Conservation (phyloP, 176 grass and related monocot species). For the Triticum timopheevii region DNA sequence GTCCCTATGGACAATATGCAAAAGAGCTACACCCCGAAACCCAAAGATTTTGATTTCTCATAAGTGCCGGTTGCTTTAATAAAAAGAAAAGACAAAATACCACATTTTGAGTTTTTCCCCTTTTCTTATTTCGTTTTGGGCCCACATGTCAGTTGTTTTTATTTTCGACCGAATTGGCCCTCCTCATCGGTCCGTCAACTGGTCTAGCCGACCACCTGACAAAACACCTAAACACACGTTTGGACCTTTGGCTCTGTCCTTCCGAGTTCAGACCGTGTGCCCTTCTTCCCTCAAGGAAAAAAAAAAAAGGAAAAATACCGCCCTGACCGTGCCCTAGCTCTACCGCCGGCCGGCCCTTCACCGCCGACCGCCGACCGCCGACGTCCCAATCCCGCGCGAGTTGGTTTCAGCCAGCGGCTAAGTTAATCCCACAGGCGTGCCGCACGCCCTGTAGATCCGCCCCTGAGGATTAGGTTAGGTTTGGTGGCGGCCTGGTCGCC, state of each 20-base stretch:
- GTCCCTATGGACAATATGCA: too few species aligned
- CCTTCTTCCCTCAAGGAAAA: background rate
- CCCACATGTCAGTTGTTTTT: background rate
- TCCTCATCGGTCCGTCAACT: background rate
- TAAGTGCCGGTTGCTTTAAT: too few species aligned
- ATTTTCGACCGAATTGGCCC: background rate
- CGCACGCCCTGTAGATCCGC: background rate
- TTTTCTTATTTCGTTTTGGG: background rate
- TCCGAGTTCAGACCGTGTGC: background rate
- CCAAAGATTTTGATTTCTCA: too few species aligned
- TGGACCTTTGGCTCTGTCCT: background rate
- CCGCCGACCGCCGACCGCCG: background rate
- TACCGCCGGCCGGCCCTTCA: background rate
- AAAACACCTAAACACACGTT: too few species aligned
- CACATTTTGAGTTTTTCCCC: background rate
- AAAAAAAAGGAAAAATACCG: background rate
- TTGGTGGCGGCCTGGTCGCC: conserved; percentile 18
- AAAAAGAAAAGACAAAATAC: too few species aligned
- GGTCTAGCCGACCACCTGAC: too few species aligned
- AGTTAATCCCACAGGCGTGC: background rate
- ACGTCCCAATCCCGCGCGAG: background rate
- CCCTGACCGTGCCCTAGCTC: background rate
- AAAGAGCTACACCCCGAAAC: too few species aligned
- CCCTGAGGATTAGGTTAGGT: conserved; percentile 7
- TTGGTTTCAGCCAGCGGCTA: background rate